Evolutionary conservation across 371 early-diverging fungal genomes (phyloP).

Genomic region (Phascolomyces articulosus): DNA sequence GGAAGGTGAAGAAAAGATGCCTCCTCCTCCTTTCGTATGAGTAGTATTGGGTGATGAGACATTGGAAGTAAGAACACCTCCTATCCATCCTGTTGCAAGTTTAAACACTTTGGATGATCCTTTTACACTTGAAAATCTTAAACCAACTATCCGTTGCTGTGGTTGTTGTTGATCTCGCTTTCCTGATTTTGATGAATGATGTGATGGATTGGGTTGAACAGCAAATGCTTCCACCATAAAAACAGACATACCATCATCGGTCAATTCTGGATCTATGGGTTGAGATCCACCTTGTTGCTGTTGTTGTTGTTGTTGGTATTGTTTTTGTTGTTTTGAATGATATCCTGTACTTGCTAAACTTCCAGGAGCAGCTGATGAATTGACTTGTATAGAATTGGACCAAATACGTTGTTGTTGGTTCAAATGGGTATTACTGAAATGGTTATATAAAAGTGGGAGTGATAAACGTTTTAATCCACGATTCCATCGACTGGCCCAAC

Average conservation of each 20-base stretch:
- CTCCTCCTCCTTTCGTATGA: not conserved
- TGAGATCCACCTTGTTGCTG: constrained; percentile 1
- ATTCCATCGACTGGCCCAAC: constrained; percentile 26
- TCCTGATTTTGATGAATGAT: not conserved
- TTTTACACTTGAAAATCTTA: constrained; percentile 37
- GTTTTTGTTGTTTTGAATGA: not conserved
- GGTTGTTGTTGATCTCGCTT: constrained; percentile 5
- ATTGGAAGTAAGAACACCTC: constrained; percentile 30
- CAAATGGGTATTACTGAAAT: not conserved
- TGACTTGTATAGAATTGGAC: constrained; percentile 27
- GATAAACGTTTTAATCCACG: constrained; percentile 28
- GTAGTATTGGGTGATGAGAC: not conserved
- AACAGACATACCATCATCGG: constrained; percentile 33
- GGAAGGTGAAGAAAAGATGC: not conserved
- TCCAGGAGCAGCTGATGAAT: constrained; percentile 20
- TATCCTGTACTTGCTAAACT: constrained; percentile 4
- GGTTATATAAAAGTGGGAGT: constrained; percentile 18
- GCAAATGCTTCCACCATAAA: constrained; percentile 44
- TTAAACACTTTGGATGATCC: constrained; percentile 51
- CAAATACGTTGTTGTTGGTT: constrained; percentile 13
- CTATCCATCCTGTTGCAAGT: constrained; percentile 52
- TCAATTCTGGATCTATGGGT: not conserved
- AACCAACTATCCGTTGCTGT: constrained; percentile 26
- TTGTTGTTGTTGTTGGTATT: constrained; percentile 9
- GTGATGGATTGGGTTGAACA: constrained; percentile 14